phyloP scores from a whole-genome alignment of 768 basidiomycete species.

The Suillus cothurnatus region DNA sequence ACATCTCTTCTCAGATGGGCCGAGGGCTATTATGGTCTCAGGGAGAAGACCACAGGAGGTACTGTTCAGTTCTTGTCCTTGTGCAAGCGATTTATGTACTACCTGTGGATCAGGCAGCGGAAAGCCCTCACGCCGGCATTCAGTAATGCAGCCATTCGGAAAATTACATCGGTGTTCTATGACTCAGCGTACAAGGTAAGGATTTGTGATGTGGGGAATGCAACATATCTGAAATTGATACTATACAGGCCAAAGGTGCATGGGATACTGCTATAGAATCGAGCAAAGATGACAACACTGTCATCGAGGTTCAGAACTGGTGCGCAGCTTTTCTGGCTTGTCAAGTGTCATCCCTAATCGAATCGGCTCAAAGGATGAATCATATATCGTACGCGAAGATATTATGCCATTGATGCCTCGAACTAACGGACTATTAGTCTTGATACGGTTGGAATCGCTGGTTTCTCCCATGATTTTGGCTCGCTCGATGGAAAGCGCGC shows the following conservation, averaged over 20 bases:
- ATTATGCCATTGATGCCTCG: neutral
- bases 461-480: slow-evolving; percentile 60
- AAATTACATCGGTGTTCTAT: slow-evolving; percentile 39
- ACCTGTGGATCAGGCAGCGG: slow-evolving; percentile 29
- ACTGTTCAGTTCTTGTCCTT: neutral
- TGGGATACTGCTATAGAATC: slow-evolving; percentile 33
- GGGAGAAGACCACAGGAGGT: neutral
- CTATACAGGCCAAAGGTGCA: slow-evolving; percentile 27
- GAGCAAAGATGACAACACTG: slow-evolving; percentile 15
- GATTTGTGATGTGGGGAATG: neutral
- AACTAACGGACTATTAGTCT: slow-evolving; percentile 36
- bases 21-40: slow-evolving; percentile 34
- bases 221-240: neutral
- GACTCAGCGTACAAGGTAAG: slow-evolving; percentile 46
- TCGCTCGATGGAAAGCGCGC: slow-evolving; percentile 50
- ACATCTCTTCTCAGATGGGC: slow-evolving; percentile 20
- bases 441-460: slow-evolving; percentile 59
- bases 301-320: slow-evolving; percentile 43
- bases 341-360: neutral
- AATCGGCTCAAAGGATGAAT: slow-evolving; percentile 31
- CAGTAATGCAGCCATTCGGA: slow-evolving; percentile 42
- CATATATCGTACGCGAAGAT: slow-evolving; percentile 32
- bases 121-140: slow-evolving; percentile 44
- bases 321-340: neutral
- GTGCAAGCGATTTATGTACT: neutral